phyloP scores from a whole-genome alignment of 2,329 filamentous ascomycete genomes.

The Basipetospora chlamydospora region DNA sequence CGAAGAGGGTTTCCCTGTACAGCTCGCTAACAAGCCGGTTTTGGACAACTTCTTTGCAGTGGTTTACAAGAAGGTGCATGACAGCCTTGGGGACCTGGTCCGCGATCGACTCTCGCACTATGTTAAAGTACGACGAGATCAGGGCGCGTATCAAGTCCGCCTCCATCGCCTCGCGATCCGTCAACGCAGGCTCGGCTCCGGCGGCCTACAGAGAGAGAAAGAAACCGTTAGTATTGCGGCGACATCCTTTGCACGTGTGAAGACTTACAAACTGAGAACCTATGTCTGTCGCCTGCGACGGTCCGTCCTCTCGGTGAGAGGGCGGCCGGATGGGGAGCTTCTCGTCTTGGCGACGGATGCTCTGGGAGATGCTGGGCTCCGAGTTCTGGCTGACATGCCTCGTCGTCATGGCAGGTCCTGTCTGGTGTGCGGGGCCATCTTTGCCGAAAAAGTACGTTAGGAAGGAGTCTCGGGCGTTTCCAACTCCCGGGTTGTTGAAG shows the following conservation, averaged over 20 bases:
- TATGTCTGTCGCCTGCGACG: too few species aligned
- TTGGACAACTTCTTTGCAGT: slow-evolving; percentile 95
- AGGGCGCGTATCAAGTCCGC: slow-evolving; percentile 95
- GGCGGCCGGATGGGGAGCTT: slow-evolving; percentile 38
- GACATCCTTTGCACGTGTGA: slow-evolving; percentile 75
- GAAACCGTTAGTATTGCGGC: slow-evolving; percentile 79
- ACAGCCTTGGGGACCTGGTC: slow-evolving; percentile 99
- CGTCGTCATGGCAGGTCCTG: slow-evolving; percentile 4
- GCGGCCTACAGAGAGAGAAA: slow-evolving; percentile 69
- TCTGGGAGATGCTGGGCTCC: slow-evolving; percentile 73
- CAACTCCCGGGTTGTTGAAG: slow-evolving; percentile 43
- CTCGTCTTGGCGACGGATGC: slow-evolving; percentile 58
- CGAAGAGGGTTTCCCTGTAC: slow-evolving; percentile 82
- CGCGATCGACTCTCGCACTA: slow-evolving; percentile 95
- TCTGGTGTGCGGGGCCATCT: slow-evolving; percentile 44
- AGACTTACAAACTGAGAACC: slow-evolving; percentile 46
- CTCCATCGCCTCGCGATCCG: slow-evolving; percentile 86
- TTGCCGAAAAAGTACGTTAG: slow-evolving; percentile 98
- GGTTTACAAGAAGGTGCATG: slow-evolving; percentile 97
- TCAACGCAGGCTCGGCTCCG: slow-evolving; percentile 79
- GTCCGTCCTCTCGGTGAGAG: too few species aligned
- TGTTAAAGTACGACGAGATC: slow-evolving; percentile 95
- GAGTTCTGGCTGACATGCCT: slow-evolving; percentile 65
- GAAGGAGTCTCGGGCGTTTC: slow-evolving; percentile 73
- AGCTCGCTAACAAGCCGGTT: slow-evolving; percentile 91